Evolutionary conservation across 164 flowering plant genomes (phyloP).

Genomic region (Berberis thunbergii): DNA sequence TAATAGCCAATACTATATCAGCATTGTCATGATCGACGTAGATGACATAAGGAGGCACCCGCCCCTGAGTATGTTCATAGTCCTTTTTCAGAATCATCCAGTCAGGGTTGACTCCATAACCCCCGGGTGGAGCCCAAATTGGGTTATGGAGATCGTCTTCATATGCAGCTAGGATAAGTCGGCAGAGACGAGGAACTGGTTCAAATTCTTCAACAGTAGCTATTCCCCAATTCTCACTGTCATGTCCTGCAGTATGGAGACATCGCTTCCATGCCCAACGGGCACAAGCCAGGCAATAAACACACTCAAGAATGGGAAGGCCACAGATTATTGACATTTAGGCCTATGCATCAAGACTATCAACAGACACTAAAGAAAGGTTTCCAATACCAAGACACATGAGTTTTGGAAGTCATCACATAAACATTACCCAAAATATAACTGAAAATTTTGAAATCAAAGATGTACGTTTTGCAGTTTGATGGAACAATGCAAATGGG

Average conservation of each 20-base stretch:
- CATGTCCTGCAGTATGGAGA: slow-evolving; percentile 56
- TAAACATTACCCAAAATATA: background rate
- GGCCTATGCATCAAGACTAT: slow-evolving; percentile 19
- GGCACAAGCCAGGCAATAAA: slow-evolving; percentile 57
- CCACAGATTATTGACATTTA: slow-evolving; percentile 53
- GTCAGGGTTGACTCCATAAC: slow-evolving; percentile 75
- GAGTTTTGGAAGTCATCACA: background rate
- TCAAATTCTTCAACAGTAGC: slow-evolving; percentile 81
- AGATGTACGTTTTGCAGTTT: background rate
- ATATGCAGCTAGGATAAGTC: slow-evolving; percentile 63
- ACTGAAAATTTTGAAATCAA: no score
- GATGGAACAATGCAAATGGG: background rate
- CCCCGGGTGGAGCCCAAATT: slow-evolving; percentile 81
- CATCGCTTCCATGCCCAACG: slow-evolving; percentile 75
- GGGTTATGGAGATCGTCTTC: slow-evolving; percentile 79
- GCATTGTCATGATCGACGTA: slow-evolving; percentile 69
- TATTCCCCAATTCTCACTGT: slow-evolving; percentile 89
- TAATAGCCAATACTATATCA: slow-evolving; percentile 62
- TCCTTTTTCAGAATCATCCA: slow-evolving; percentile 46
- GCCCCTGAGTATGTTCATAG: slow-evolving; percentile 55
- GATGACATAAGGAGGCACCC: slow-evolving; percentile 71
- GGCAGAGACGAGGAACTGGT: slow-evolving; percentile 81
- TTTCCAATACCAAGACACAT: background rate
- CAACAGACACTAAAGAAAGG: background rate
- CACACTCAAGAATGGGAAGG: slow-evolving; percentile 55